A percentile compares a stretch with the other conserved stretches of the same genome.
phyloP scores from a whole-genome alignment of 371 early-diverging fungal species.

The Paraphysoderma sedebokerense region DNA sequence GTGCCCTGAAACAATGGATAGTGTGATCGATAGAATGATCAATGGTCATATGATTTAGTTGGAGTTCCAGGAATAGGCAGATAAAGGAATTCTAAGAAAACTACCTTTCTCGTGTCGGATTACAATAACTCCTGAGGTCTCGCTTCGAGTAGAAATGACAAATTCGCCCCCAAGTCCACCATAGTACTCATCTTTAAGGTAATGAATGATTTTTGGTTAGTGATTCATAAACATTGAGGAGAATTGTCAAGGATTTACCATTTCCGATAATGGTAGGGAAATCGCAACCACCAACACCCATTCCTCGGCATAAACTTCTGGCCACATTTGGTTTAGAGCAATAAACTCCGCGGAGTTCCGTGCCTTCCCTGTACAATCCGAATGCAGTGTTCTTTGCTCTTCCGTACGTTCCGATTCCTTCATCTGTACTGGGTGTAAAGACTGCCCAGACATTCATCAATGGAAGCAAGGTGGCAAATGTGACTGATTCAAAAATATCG shows the following conservation, averaged over 20 bases:
- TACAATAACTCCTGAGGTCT: slow-evolving; percentile 32
- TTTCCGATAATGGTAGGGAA: slow-evolving; percentile 38
- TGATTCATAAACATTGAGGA: too few species aligned
- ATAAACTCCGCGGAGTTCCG: slow-evolving; percentile 38
- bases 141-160: slow-evolving; percentile 32
- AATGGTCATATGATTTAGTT: too few species aligned
- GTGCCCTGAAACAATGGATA: too few species aligned
- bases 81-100: too few species aligned
- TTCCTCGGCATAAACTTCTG: slow-evolving; percentile 21
- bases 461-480: slow-evolving; percentile 28
- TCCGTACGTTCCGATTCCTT: slow-evolving; percentile 32
- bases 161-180: slow-evolving; percentile 48
- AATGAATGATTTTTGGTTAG: too few species aligned
- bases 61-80: too few species aligned
- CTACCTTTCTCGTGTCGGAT: slow-evolving; percentile 38
- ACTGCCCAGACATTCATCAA: slow-evolving; percentile 39
- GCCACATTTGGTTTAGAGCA: slow-evolving; percentile 21
- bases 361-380: slow-evolving; percentile 36
- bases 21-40: too few species aligned
- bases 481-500: too few species aligned
- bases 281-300: slow-evolving; percentile 31
- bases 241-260: too few species aligned
- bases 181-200: slow-evolving; percentile 31
- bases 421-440: slow-evolving; percentile 21
- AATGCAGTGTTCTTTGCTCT: slow-evolving; percentile 30